Conservation (phyloP, 2,329 filamentous ascomycete genomes). For the Xylariaceae sp. region DNA sequence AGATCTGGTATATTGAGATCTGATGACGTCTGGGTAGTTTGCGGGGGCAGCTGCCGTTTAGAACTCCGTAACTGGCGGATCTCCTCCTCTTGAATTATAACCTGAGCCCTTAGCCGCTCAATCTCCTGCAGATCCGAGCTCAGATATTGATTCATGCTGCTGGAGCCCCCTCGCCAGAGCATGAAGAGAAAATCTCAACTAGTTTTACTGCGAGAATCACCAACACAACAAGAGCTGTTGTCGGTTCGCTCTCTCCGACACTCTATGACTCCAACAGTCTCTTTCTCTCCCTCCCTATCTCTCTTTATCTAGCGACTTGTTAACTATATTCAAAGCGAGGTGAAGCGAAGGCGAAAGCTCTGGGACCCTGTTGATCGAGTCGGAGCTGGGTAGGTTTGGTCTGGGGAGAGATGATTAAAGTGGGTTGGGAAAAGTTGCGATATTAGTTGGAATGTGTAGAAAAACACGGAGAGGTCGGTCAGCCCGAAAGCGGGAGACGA, state of each 20-base stretch:
- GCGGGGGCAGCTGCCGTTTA: conserved; percentile 21
- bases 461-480: too few relatives aligned
- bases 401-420: too few relatives aligned
- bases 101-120: conserved; percentile 23
- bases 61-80: conserved; percentile 25
- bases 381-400: too few relatives aligned
- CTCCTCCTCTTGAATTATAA: conserved; percentile 25
- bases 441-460: too few relatives aligned
- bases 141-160: conserved; percentile 24
- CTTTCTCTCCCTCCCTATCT: conserved; percentile 4
- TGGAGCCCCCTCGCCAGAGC: conserved; percentile 12
- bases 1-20: conserved; percentile 21
- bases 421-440: too few relatives aligned
- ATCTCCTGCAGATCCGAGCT: conserved; percentile 25
- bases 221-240: conserved; percentile 14
- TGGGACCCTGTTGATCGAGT: conserved; percentile 4
- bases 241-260: conserved; percentile 14
- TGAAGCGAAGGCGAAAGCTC: conserved; percentile 9
- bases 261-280: background rate
- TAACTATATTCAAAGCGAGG: too few relatives aligned
- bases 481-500: too few relatives aligned
- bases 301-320: too few relatives aligned
- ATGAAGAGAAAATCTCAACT: too few relatives aligned
- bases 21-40: conserved; percentile 19
- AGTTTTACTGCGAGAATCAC: conserved; percentile 7